Conservation (phyloP, 805 yeast species). For the Yamadazyma olivae region DNA sequence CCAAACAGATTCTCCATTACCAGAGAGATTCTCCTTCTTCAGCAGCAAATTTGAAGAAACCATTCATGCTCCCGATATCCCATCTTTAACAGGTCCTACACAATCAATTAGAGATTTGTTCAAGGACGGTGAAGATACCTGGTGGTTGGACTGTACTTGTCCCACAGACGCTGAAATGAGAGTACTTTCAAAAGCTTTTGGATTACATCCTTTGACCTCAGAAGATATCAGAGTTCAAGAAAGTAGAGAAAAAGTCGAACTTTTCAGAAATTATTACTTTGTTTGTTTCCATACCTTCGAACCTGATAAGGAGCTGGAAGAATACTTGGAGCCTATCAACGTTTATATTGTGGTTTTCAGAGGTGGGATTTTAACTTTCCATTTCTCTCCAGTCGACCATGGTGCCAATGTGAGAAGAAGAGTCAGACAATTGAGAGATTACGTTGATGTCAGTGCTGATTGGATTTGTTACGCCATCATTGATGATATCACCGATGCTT, state of each 20-base stretch:
- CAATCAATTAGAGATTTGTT: slow-evolving; percentile 68
- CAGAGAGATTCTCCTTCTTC: slow-evolving; percentile 83
- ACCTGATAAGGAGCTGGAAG: slow-evolving; percentile 75
- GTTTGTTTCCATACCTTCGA: slow-evolving; percentile 97
- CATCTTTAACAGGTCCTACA: slow-evolving; percentile 67
- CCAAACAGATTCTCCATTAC: slow-evolving; percentile 23
- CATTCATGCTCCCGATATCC: slow-evolving; percentile 82
- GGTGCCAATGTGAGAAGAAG: slow-evolving; percentile 75
- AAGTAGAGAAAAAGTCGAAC: slow-evolving; percentile 94
- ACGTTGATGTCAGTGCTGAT: slow-evolving; percentile 74
- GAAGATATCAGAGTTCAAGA: slow-evolving; percentile 97
- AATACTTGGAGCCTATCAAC: slow-evolving; percentile 76
- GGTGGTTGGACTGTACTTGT: slow-evolving; percentile 96
- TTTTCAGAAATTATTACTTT: slow-evolving; percentile 85
- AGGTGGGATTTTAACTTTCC: slow-evolving; percentile 59
- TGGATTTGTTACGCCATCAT: slow-evolving; percentile 81
- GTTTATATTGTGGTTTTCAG: slow-evolving; percentile 65
- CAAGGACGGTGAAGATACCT: slow-evolving; percentile 67
- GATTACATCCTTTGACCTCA: slow-evolving; percentile 96
- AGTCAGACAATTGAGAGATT: slow-evolving; percentile 74
- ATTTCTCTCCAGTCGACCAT: slow-evolving; percentile 56
- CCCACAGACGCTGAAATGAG: slow-evolving; percentile 97
- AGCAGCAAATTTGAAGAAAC: slow-evolving; percentile 82
- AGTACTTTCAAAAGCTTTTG: slow-evolving; percentile 86
- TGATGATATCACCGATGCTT: slow-evolving; percentile 83